Evolutionary conservation across 1,284 basidiomycete genomes (phyloP).

Genomic region (Grifola frondosa): DNA sequence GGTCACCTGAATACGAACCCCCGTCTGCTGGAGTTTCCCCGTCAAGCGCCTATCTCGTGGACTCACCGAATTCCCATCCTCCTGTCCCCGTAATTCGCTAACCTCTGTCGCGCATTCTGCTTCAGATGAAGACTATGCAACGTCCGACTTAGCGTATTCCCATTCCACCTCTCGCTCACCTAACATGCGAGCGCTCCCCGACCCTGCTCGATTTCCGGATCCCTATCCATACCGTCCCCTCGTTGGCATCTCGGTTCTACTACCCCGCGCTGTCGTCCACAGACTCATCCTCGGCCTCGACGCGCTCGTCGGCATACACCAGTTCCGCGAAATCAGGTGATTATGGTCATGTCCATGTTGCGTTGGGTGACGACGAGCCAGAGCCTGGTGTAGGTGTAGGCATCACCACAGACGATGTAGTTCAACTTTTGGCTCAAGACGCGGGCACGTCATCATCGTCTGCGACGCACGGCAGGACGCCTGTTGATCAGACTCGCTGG

Average conservation of each 20-base stretch:
- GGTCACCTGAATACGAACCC: slow-evolving; percentile 27
- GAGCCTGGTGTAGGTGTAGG: slow-evolving; percentile 50
- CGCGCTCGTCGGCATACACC: slow-evolving; percentile 75
- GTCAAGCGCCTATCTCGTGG: slow-evolving; percentile 31
- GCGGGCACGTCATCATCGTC: slow-evolving; percentile 43
- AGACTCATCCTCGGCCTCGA: slow-evolving; percentile 66
- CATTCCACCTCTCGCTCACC: slow-evolving; percentile 46
- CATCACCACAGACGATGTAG: slow-evolving; percentile 62
- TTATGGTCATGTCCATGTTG: slow-evolving; percentile 63
- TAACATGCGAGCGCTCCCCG: slow-evolving; percentile 49
- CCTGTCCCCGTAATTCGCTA: slow-evolving; percentile 19
- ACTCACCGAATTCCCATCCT: slow-evolving; percentile 27
- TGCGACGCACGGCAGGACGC: slow-evolving; percentile 41
- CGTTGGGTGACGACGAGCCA: slow-evolving; percentile 56
- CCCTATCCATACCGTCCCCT: slow-evolving; percentile 50
- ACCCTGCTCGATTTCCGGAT: slow-evolving; percentile 62
- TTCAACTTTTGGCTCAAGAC: slow-evolving; percentile 57
- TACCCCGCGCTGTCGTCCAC: slow-evolving; percentile 60
- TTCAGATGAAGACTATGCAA: slow-evolving; percentile 37
- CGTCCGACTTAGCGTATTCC: slow-evolving; percentile 38
- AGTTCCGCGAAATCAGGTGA: slow-evolving; percentile 66
- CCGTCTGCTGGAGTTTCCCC: slow-evolving; percentile 29
- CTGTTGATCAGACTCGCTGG: slow-evolving; percentile 57
- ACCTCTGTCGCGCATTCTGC: slow-evolving; percentile 23
- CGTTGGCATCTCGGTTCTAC: slow-evolving; percentile 33